A percentile compares a stretch with the other conserved stretches of the same genome.
These are phyloP conservation scores for Polyplosphaeria fusca DNA, from an alignment of 495 filamentous ascomycete genomes.

Conservation along the genomic window DNA sequence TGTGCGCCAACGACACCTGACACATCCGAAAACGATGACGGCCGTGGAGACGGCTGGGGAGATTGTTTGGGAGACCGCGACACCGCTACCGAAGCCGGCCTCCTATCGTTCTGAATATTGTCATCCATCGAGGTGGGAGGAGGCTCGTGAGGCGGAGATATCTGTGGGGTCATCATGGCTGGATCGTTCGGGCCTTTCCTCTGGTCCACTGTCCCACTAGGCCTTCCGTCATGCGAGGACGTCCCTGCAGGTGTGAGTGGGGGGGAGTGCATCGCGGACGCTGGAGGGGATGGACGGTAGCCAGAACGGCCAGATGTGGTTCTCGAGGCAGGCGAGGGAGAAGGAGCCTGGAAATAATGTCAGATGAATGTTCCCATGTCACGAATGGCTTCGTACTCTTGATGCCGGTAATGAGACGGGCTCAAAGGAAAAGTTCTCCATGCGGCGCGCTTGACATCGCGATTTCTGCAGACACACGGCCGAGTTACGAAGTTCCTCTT, in stretches of 20 bases:
- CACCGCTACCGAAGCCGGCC: slow-evolving; percentile 28
- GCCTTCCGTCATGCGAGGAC: slow-evolving; percentile 41
- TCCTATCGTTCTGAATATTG: slow-evolving; percentile 11
- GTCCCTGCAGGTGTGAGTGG: slow-evolving; percentile 85
- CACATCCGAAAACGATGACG: slow-evolving; percentile 48
- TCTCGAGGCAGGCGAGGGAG: slow-evolving; percentile 49
- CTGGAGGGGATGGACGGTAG: slow-evolving; percentile 45
- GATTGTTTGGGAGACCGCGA: slow-evolving; percentile 39
- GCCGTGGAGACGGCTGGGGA: slow-evolving; percentile 40
- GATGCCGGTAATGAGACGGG: slow-evolving; percentile 83
- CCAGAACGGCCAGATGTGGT: slow-evolving; percentile 45
- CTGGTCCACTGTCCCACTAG: slow-evolving; percentile 10
- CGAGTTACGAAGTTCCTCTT: slow-evolving; percentile 67
- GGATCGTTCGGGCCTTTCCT: slow-evolving; percentile 41
- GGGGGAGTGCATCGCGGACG: slow-evolving; percentile 74
- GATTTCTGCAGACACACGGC: slow-evolving; percentile 68
- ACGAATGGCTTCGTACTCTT: slow-evolving; percentile 62
- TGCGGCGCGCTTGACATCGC: slow-evolving; percentile 73
- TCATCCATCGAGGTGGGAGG: slow-evolving; percentile 37
- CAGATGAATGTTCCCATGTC: slow-evolving; percentile 6
- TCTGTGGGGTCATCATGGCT: slow-evolving; percentile 63
- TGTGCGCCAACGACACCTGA: slow-evolving; percentile 42
- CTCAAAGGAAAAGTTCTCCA: slow-evolving; percentile 82
- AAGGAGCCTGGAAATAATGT: slow-evolving; percentile 44
- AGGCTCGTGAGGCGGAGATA: slow-evolving; percentile 49